These are phyloP conservation scores for Juglanconis oblonga DNA, from an alignment of 2,329 filamentous ascomycete genomes.

Conservation along the genomic window DNA sequence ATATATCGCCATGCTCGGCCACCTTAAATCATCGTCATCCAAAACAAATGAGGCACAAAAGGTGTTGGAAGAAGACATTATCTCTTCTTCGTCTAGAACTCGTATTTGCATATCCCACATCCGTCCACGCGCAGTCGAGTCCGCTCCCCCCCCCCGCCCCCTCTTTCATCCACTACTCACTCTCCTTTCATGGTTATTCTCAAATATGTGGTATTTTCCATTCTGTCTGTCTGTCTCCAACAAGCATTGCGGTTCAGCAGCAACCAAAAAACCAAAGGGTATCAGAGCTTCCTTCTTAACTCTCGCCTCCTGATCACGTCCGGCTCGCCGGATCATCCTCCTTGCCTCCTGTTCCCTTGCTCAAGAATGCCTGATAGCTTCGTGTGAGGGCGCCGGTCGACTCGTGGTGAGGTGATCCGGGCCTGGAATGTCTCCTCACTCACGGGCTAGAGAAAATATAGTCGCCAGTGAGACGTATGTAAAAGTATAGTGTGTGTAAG, in stretches of 20 bases:
- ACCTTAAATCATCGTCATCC: no score
- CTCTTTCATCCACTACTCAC: no score
- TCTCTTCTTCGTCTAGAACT: no score
- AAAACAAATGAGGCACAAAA: no score
- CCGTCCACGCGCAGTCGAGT: no score
- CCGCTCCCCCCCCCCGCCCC: no score
- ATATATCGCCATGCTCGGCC: no score
- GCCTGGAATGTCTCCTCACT: neutral
- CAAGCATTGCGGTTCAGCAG: neutral
- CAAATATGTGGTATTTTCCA: neutral
- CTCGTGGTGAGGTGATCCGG: neutral
- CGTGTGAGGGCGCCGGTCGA: neutral
- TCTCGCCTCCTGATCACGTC: neutral
- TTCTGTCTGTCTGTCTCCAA: conserved; percentile 2
- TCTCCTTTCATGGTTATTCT: neutral
- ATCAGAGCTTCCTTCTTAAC: conserved; percentile 6
- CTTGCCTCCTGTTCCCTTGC: neutral
- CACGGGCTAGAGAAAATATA: neutral
- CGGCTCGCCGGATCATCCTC: neutral
- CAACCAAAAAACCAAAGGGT: conserved; percentile 4
- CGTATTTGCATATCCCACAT: no score
- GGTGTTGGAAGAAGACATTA: no score
- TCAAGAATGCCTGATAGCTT: neutral
- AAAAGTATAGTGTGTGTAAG: conserved; percentile 4
- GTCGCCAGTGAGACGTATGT: conserved; percentile 3